phyloP scores from a whole-genome alignment of 306 rosid species.

The Lithocarpus polystachyus region DNA sequence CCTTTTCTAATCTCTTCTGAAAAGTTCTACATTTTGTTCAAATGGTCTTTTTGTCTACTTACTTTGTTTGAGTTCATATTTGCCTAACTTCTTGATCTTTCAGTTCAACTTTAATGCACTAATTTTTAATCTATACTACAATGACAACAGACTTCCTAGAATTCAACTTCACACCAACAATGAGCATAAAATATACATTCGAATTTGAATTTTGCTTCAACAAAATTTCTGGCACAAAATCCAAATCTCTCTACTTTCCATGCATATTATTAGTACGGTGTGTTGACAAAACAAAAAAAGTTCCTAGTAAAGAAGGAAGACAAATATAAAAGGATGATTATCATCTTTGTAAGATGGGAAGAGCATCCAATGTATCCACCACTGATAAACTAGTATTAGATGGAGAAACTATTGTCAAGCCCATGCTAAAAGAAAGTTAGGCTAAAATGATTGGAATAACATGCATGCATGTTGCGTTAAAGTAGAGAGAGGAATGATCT shows the following conservation, averaged over 20 bases:
- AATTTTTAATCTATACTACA: background rate
- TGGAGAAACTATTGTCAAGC: background rate
- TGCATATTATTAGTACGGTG: constrained; percentile 15
- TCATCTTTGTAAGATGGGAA: constrained; percentile 1
- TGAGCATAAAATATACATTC: background rate
- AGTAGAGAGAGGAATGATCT: background rate
- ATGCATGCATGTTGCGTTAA: constrained; percentile 18
- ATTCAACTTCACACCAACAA: background rate
- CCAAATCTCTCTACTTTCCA: constrained; percentile 37
- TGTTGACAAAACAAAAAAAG: constrained; percentile 46
- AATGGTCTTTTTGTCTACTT: background rate
- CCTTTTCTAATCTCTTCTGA: background rate
- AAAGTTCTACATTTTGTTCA: background rate
- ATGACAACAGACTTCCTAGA: background rate
- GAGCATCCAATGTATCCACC: constrained; percentile 32
- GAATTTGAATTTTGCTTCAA: constrained; percentile 23
- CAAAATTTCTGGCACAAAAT: constrained; percentile 20
- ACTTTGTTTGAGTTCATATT: background rate
- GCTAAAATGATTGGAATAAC: background rate
- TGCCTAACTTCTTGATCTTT: background rate
- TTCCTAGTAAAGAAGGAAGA: constrained; percentile 23
- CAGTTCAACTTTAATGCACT: background rate
- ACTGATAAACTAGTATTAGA: background rate
- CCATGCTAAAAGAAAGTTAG: background rate
- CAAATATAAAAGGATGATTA: constrained; percentile 9